These are phyloP conservation scores for Trichoderma sp. DNA, from an alignment of 2,329 filamentous ascomycete genomes.

Conservation along the genomic window DNA sequence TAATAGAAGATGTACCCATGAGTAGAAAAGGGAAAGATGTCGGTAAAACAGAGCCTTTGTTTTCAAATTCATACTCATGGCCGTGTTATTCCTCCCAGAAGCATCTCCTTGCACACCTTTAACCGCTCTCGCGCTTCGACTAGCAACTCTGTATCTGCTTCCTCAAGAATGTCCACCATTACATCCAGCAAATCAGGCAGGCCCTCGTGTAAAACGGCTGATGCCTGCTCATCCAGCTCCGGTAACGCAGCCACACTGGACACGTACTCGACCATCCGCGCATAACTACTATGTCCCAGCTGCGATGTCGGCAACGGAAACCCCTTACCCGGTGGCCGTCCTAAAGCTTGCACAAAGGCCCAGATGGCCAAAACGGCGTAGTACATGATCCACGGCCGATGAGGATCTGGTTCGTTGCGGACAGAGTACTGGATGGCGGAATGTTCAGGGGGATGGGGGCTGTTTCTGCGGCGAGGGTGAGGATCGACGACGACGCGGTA, in stretches of 20 bases:
- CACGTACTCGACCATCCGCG: conserved; percentile 43
- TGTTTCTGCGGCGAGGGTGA: conserved; percentile 34
- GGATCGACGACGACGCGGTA: conserved; percentile 67
- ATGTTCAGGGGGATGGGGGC: conserved; percentile 29
- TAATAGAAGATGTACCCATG: background rate
- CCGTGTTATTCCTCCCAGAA: conserved; percentile 21
- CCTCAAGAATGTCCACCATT: conserved; percentile 42
- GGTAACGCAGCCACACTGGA: conserved; percentile 67
- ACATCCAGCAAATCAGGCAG: conserved; percentile 47
- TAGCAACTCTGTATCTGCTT: conserved; percentile 63
- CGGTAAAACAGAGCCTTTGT: background rate
- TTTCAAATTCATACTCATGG: background rate
- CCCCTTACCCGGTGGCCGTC: conserved; percentile 51
- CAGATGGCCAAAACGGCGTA: conserved; percentile 83
- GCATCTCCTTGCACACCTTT: conserved; percentile 54
- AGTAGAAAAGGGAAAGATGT: background rate
- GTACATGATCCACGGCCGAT: conserved; percentile 88
- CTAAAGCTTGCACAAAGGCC: conserved; percentile 80
- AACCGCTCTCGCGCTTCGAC: conserved; percentile 73
- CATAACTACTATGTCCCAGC: conserved; percentile 34
- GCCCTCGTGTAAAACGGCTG: conserved; percentile 61
- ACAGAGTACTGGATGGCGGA: conserved; percentile 62
- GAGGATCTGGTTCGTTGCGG: conserved; percentile 74
- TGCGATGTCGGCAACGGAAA: conserved; percentile 49
- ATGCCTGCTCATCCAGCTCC: conserved; percentile 67